phyloP scores from a whole-genome alignment of 2,329 filamentous ascomycete species.

The Claviceps purpurea region DNA sequence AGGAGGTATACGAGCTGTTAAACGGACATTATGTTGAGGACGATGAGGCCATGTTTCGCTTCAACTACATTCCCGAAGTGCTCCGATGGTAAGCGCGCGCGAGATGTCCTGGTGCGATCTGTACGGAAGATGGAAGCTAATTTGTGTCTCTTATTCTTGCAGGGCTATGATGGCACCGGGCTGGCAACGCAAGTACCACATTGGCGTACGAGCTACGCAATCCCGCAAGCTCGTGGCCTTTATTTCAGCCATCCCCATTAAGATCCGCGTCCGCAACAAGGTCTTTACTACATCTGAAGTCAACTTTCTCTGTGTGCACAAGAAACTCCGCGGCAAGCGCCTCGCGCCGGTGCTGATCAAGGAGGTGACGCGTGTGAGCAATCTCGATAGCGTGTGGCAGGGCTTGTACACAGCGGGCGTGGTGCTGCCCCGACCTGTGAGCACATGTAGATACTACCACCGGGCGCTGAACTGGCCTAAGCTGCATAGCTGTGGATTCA shows the following conservation, averaged over 20 bases:
- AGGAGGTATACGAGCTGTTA: slow-evolving; percentile 84
- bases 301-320: slow-evolving; percentile 97
- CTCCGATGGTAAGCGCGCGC: slow-evolving; percentile 58
- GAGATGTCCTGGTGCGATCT: too few species aligned
- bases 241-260: slow-evolving; percentile 84
- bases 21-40: slow-evolving; percentile 96
- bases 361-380: slow-evolving; percentile 88
- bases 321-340: slow-evolving; percentile 88
- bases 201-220: slow-evolving; percentile 74
- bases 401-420: slow-evolving; percentile 92
- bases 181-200: slow-evolving; percentile 89
- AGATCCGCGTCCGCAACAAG: slow-evolving; percentile 66
- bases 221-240: slow-evolving; percentile 86
- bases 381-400: slow-evolving; percentile 77
- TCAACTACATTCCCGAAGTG: slow-evolving; percentile 85
- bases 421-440: slow-evolving; percentile 80
- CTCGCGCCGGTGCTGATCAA: slow-evolving; percentile 92
- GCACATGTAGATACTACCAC: slow-evolving; percentile 91
- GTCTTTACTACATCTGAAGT: slow-evolving; percentile 74
- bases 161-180: slow-evolving; percentile 91
- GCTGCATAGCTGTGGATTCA: slow-evolving; percentile 89
- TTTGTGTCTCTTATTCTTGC: background rate
- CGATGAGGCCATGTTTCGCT: slow-evolving; percentile 91
- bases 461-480: slow-evolving; percentile 92
- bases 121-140: background rate